Evolutionary conservation across 495 filamentous ascomycete species (phyloP).

Genomic region (Pyronema omphalodes): DNA sequence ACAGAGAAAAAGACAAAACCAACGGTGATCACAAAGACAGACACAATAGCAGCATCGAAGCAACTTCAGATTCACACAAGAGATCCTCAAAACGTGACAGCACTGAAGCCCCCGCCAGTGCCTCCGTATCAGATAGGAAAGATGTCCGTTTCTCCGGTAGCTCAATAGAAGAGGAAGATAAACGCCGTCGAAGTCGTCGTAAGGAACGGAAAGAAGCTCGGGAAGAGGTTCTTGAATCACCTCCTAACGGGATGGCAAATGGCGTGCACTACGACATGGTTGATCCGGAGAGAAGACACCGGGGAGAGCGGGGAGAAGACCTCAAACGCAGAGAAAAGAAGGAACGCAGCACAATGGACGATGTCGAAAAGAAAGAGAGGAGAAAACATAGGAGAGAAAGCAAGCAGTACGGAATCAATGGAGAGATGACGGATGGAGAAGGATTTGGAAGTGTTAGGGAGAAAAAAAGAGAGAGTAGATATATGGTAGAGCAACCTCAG

Average conservation of each 20-base stretch:
- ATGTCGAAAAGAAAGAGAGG: neutral
- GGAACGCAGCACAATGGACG: neutral
- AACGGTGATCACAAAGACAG: neutral
- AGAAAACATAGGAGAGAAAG: neutral
- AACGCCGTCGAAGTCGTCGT: neutral
- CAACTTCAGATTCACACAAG: no score
- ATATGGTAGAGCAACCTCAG: neutral
- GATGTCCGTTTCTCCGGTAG: neutral
- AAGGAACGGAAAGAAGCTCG: neutral
- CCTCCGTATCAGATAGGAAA: neutral
- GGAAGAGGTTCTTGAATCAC: neutral
- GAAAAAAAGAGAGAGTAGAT: neutral
- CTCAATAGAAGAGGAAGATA: neutral
- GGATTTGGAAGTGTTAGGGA: neutral
- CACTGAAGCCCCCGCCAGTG: neutral
- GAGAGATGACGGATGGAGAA: neutral
- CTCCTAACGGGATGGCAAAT: neutral
- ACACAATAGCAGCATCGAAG: neutral
- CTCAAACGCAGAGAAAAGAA: neutral
- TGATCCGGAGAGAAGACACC: no score
- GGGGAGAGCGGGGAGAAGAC: neutral
- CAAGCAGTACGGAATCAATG: neutral
- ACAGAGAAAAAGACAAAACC: neutral
- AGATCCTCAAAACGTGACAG: neutral
- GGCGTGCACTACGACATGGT: no score